phyloP scores from a whole-genome alignment of 2,329 filamentous ascomycete genomes.

The Truncatella angustata region DNA sequence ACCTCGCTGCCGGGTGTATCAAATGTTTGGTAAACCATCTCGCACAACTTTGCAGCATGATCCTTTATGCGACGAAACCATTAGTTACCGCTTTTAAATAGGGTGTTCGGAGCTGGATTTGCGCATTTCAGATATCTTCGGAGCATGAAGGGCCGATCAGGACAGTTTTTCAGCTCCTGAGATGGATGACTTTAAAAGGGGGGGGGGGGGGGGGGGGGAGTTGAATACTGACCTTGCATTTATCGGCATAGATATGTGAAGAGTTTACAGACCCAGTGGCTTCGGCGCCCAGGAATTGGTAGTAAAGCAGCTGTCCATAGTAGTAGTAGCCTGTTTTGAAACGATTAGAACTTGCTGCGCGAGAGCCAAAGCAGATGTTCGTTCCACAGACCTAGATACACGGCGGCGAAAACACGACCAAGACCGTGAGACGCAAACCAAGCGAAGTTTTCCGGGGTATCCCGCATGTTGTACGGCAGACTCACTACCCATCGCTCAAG shows the following conservation, averaged over 20 bases:
- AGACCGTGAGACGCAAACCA: constrained; percentile 35
- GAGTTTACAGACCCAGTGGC: constrained; percentile 10
- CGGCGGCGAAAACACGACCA: constrained; percentile 40
- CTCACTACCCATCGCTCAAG: constrained; percentile 34
- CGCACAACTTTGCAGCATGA: constrained; percentile 37
- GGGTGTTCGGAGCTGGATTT: no score
- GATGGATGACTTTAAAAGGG: no score
- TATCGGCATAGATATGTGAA: constrained; percentile 33
- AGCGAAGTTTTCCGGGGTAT: constrained; percentile 37
- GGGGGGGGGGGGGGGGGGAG: no score
- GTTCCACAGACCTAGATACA: constrained; percentile 35
- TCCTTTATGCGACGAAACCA: no score
- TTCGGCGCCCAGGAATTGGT: constrained; percentile 36
- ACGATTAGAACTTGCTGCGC: not conserved
- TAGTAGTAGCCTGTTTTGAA: constrained; percentile 34
- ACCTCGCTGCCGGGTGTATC: constrained; percentile 36
- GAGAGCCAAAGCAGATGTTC: not conserved
- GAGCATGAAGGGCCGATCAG: no score
- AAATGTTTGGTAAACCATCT: constrained; percentile 37
- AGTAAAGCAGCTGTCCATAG: constrained; percentile 45
- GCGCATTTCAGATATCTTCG: no score
- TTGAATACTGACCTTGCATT: no score
- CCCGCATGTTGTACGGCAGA: constrained; percentile 33
- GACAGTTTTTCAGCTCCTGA: no score
- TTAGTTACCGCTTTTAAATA: no score